A percentile compares a stretch with the other conserved stretches of the same genome.
Conservation (phyloP, 306 rosid species). For the Ceratonia siliqua region DNA sequence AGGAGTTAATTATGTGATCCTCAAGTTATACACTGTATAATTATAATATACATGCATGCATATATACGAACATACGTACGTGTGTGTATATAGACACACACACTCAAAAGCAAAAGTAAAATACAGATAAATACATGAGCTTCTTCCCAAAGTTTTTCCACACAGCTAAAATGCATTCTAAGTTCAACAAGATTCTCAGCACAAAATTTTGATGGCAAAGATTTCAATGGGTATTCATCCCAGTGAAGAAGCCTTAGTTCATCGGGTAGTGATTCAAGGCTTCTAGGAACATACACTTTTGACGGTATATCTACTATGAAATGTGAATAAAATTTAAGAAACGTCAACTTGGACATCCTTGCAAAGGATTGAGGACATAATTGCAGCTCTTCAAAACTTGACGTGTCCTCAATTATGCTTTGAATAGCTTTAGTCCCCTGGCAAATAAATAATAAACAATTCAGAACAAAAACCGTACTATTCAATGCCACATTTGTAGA, state of each 20-base stretch:
- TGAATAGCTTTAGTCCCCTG: neutral
- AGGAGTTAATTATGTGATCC: neutral
- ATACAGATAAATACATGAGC: neutral
- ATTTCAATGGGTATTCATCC: neutral
- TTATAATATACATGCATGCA: no score
- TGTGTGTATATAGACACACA: no score
- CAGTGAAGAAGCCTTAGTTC: neutral
- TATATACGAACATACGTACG: no score
- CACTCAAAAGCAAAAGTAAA: neutral
- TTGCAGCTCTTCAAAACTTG: neutral
- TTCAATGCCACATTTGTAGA: neutral
- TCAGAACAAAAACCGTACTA: neutral
- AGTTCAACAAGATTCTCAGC: neutral
- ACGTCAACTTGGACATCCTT: neutral
- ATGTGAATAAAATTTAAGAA: neutral
- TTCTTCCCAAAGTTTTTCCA: constrained; percentile 21
- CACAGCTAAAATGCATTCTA: neutral
- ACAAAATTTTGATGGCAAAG: neutral
- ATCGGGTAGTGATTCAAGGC: neutral
- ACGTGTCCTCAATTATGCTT: neutral
- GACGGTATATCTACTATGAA: neutral
- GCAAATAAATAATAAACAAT: neutral
- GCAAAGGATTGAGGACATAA: neutral
- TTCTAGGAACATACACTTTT: neutral
- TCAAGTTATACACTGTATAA: no score